Evolutionary conservation across 345 rosid genomes (phyloP).

Genomic region (Eucalyptus regnans): DNA sequence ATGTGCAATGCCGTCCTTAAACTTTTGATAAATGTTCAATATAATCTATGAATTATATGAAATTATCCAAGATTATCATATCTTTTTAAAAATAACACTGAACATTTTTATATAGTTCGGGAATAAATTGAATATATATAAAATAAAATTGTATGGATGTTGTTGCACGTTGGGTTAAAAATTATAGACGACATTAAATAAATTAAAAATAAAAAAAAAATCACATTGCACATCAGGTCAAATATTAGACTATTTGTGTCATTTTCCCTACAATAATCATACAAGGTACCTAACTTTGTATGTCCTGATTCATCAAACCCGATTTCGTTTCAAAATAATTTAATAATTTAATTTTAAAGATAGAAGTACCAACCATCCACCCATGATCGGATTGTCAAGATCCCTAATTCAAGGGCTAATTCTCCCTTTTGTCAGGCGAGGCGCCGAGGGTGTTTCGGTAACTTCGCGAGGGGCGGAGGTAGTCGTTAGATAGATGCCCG

Average conservation of each 20-base stretch:
- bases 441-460: background rate
- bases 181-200: fast-evolving
- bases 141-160: background rate
- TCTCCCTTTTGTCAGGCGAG: background rate
- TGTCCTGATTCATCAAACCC: background rate
- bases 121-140: background rate
- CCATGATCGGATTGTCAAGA: background rate
- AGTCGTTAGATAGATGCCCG: background rate
- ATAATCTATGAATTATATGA: fast-evolving
- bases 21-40: background rate
- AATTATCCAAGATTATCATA: background rate
- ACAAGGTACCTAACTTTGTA: background rate
- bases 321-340: background rate
- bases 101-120: fast-evolving
- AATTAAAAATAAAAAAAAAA: fast-evolving
- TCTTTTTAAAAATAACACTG: fast-evolving
- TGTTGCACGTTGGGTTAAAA: fast-evolving
- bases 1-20: fast-evolving
- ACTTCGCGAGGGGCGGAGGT: background rate
- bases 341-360: background rate
- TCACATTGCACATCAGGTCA: fast-evolving
- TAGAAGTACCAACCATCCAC: background rate
- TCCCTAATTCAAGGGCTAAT: background rate
- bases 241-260: fast-evolving
- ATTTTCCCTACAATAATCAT: background rate